Base-by-base conservation (phyloP, 2,329 filamentous ascomycete genomes). In the Colletotrichum destructivum region DNA sequence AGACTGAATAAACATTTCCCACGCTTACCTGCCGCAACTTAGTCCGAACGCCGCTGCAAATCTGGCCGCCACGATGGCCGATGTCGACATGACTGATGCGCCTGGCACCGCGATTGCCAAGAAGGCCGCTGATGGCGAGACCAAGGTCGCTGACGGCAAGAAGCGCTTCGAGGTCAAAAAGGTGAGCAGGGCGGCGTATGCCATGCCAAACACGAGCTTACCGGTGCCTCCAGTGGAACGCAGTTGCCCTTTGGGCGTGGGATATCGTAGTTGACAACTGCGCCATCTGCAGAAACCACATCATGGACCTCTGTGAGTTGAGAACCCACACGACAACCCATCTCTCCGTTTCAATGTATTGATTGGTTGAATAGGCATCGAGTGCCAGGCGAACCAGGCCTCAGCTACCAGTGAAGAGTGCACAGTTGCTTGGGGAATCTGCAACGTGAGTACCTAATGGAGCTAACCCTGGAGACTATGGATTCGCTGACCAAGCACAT, bases 241-340 rank as follows among this genome's bases (percentile, higher is more conserved):
- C 96, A 0, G 96, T 99, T 62, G 95, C 96, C 51, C 88, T 99
- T 2, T 99, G 96, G 96, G 96, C 96, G 0, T 99, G 96, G 96
- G 96, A 99, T 81, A 99, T 99, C 71, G 95, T 98, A 42, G 96
- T 99, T 73, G 96, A 99, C 85, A 99, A 99, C 88, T 99, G 96
- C 82, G 96, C 96, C 78, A 99, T 99, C 81, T 99, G 96, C 88
- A 90, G 96, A 81, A 99, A 99, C 82, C 96, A 99, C 83, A 99
- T 99, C 83, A 99, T 99, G 96, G 96, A 99, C 83, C 88, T 99
- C 38, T 99, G 96, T 95, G 86, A 77, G 91, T 82, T 18, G 21
- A 13, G 21, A 11, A 8, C 26, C 11, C 23, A 15, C 35, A 18
- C 2, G 18, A 7, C n/a, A 13, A 16, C 18, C 21, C 18, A 7